Evolutionary conservation across 768 basidiomycete genomes (phyloP).

Genomic region (Suillus lakei): DNA sequence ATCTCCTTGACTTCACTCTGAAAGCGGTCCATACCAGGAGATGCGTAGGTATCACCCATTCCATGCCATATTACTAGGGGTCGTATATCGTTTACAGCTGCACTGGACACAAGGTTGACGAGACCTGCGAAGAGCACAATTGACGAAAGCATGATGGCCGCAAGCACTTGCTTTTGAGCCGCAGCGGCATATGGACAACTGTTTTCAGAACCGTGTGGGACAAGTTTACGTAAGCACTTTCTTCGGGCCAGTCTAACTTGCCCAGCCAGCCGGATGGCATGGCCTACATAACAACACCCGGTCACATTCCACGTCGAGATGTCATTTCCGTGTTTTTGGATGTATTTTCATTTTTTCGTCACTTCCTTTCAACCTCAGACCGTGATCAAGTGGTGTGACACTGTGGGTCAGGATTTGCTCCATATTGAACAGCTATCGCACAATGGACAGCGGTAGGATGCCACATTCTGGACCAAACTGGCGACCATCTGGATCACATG

Average conservation of each 20-base stretch:
- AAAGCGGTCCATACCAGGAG: constrained; percentile 75
- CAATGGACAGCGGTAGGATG: background rate
- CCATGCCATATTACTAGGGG: constrained; percentile 83
- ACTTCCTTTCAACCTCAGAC: background rate
- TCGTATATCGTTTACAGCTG: constrained; percentile 33
- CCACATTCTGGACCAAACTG: background rate
- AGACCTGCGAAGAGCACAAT: constrained; percentile 22
- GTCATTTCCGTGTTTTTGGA: background rate
- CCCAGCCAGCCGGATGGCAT: too few species aligned
- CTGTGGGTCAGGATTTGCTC: background rate
- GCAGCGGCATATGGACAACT: background rate
- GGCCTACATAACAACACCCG: too few species aligned
- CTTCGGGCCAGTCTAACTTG: background rate
- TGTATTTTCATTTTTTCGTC: background rate
- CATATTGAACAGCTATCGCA: background rate
- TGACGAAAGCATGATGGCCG: constrained; percentile 18
- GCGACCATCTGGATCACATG: background rate
- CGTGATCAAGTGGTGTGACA: background rate
- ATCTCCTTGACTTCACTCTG: constrained; percentile 58
- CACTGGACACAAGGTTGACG: constrained; percentile 15
- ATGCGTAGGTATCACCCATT: constrained; percentile 78
- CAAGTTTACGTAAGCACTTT: background rate
- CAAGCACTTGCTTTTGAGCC: background rate
- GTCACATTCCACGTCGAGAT: too few species aligned
- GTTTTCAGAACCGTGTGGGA: background rate